Conservation (phyloP, 306 rosid genomes). For the Acacia crassicarpa region DNA sequence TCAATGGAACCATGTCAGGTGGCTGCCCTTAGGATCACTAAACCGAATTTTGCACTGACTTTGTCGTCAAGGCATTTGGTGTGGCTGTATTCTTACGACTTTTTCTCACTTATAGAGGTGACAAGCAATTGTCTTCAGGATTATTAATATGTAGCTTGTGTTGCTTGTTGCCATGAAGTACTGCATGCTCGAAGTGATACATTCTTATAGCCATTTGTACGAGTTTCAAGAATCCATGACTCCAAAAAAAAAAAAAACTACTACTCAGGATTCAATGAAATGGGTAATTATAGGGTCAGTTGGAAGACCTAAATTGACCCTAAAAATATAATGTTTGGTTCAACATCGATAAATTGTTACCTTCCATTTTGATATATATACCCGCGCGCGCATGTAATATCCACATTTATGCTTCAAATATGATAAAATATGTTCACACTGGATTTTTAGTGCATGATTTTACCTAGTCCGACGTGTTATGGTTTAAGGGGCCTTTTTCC, state of each 20-base stretch:
- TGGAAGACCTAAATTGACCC: not conserved
- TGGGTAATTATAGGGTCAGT: not conserved
- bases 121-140: not conserved
- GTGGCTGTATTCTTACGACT: not conserved
- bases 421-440: too few relatives aligned
- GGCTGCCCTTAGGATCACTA: conserved; percentile 23
- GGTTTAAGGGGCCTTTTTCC: not conserved
- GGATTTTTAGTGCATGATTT: too few relatives aligned
- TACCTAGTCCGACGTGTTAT: not conserved
- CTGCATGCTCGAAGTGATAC: not conserved
- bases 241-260: not conserved
- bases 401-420: too few relatives aligned
- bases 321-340: too few relatives aligned
- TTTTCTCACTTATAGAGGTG: not conserved
- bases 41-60: not conserved
- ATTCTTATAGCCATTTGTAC: not conserved
- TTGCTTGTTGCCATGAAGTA: not conserved
- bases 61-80: not conserved
- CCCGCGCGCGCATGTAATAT: too few relatives aligned
- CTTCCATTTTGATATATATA: too few relatives aligned
- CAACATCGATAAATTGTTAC: too few relatives aligned
- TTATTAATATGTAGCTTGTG: not conserved
- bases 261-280: not conserved
- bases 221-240: not conserved
- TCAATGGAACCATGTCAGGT: conserved; percentile 37